Evolutionary conservation across 768 basidiomycete species (phyloP).

Genomic region (Amanita subjunquillea): DNA sequence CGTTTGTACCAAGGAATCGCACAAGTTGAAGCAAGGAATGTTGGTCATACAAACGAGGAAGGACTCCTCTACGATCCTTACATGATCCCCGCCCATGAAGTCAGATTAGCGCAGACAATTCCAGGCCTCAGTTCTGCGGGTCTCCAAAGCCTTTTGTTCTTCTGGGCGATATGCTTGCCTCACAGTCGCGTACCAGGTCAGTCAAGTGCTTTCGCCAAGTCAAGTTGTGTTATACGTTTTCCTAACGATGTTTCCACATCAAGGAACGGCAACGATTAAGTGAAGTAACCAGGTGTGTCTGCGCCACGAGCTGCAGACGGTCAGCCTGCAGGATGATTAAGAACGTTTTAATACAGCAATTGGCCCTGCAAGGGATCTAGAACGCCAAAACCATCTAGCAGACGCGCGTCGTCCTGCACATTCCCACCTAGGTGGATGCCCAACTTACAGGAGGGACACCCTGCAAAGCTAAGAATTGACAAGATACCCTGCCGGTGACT

Average conservation of each 20-base stretch:
- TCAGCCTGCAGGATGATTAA: background rate
- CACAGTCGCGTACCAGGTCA: constrained; percentile 28
- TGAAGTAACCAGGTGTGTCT: constrained; percentile 47
- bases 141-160: constrained; percentile 40
- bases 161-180: constrained; percentile 51
- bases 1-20: constrained; percentile 57
- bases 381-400: constrained; percentile 40
- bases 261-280: constrained; percentile 35
- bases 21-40: constrained; percentile 22
- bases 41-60: constrained; percentile 7
- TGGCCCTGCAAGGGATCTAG: constrained; percentile 51
- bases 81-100: constrained; percentile 51
- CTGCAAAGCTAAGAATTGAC: constrained; percentile 17
- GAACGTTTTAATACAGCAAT: constrained; percentile 26
- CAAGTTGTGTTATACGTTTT: constrained; percentile 53
- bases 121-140: constrained; percentile 30
- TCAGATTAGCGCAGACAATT: constrained; percentile 43
- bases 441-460: constrained; percentile 36
- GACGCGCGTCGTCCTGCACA: constrained; percentile 12
- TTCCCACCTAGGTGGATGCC: constrained; percentile 30
- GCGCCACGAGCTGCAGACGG: constrained; percentile 38
- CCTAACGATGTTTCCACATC: constrained; percentile 54
- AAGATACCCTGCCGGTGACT: constrained; percentile 24
- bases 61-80: constrained; percentile 41
- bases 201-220: constrained; percentile 27